Evolutionary conservation across 805 yeast species (phyloP).

Genomic region (Monosporozyma servazzii): DNA sequence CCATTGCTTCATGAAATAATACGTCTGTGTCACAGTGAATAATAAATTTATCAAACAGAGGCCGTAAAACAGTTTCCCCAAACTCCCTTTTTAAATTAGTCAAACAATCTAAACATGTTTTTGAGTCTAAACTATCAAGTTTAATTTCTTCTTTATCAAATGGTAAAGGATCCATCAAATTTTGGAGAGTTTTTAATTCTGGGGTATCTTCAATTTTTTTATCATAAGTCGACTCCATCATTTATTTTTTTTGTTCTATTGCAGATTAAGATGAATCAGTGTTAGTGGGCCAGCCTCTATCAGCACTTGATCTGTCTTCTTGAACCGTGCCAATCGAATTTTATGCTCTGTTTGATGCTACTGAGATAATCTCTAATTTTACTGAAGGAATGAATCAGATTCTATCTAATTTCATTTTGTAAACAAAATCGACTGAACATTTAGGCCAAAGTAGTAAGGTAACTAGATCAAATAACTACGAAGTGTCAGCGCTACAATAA

Average conservation of each 20-base stretch:
- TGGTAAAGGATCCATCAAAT: neutral
- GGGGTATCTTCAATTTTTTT: neutral
- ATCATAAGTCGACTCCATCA: neutral
- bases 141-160: neutral
- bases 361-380: neutral
- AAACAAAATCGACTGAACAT: neutral
- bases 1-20: slow-evolving; percentile 6
- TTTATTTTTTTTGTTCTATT: neutral
- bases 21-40: slow-evolving; percentile 9
- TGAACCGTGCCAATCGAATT: neutral
- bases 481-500: neutral
- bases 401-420: neutral
- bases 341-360: neutral
- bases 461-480: neutral
- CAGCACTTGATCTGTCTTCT: neutral
- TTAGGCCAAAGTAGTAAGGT: neutral
- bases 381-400: neutral
- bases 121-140: neutral
- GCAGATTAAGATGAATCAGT: neutral
- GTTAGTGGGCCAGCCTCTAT: neutral
- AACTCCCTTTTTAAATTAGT: neutral
- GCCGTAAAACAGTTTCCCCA: neutral
- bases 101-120: neutral
- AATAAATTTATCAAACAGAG: slow-evolving; percentile 8
- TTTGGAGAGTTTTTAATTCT: neutral